Percentiles rank a stretch among this genome's conserved stretches.
Evolutionary conservation across 352 stramenopile species (phyloP).

Genomic region (Phytophthora tentaculata): DNA sequence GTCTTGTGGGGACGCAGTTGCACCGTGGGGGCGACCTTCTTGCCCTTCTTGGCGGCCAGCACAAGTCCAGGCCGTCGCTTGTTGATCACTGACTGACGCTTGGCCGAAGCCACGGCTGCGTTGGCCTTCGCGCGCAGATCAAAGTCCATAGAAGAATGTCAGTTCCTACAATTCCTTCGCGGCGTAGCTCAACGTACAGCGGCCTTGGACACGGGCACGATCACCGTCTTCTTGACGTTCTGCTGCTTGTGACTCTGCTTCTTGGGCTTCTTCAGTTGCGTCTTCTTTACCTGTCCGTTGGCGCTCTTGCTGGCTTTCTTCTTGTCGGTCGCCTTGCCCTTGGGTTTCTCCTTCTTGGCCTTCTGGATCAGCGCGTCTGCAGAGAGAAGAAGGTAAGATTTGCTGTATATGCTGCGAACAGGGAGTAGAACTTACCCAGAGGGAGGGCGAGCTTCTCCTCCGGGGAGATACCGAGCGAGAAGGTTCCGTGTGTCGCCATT

Average conservation of each 20-base stretch:
- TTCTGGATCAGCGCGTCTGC: slow-evolving; percentile 57
- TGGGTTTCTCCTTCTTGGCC: slow-evolving; percentile 45
- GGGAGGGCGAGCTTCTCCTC: slow-evolving; percentile 65
- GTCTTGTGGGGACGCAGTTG: slow-evolving; percentile 55
- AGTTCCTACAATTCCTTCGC: neutral
- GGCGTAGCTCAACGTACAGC: slow-evolving; percentile 38
- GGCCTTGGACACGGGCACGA: slow-evolving; percentile 69
- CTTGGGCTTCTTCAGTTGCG: slow-evolving; percentile 18
- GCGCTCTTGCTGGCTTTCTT: slow-evolving; percentile 12
- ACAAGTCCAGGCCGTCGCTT: slow-evolving; percentile 68
- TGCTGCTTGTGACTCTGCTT: slow-evolving; percentile 55
- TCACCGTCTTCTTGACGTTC: slow-evolving; percentile 80
- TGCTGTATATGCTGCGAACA: neutral
- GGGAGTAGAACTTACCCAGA: slow-evolving; percentile 36
- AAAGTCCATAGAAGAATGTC: slow-evolving; percentile 3
- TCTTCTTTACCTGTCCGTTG: slow-evolving; percentile 23
- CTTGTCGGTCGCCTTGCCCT: slow-evolving; percentile 6
- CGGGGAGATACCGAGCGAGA: slow-evolving; percentile 57
- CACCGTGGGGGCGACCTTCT: slow-evolving; percentile 36
- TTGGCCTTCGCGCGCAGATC: slow-evolving; percentile 49
- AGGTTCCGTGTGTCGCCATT: slow-evolving; percentile 35
- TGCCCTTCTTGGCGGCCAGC: slow-evolving; percentile 39
- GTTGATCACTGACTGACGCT: slow-evolving; percentile 77
- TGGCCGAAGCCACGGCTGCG: slow-evolving; percentile 54
- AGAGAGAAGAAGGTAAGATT: slow-evolving; percentile 1